Evolutionary conservation across 2,329 filamentous ascomycete genomes (phyloP).

Genomic region (Exophiala sp.): DNA sequence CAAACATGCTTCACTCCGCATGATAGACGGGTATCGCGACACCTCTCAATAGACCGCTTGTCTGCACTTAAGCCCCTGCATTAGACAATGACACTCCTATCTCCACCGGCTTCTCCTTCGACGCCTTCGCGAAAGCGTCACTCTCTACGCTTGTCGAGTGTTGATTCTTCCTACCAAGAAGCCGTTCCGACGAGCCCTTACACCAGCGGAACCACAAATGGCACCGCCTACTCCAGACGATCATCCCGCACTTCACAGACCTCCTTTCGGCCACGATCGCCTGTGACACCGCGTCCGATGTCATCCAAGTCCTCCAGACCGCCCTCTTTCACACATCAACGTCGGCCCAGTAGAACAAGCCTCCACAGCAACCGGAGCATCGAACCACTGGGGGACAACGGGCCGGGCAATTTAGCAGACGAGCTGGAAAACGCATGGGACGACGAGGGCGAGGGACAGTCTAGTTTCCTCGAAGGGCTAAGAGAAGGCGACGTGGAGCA

Average conservation of each 20-base stretch:
- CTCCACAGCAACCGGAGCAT: conserved; percentile 32
- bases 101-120: conserved; percentile 23
- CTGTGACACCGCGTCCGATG: conserved; percentile 35
- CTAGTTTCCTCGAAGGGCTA: conserved; percentile 31
- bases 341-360: conserved; percentile 28
- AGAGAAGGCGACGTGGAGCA: conserved; percentile 32
- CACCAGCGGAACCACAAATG: conserved; percentile 24
- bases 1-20: background rate
- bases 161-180: conserved; percentile 16
- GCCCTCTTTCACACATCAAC: conserved; percentile 21
- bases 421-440: conserved; percentile 57
- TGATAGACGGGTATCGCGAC: background rate
- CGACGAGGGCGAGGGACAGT: conserved; percentile 46
- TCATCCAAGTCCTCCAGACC: conserved; percentile 33
- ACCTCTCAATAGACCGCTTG: background rate
- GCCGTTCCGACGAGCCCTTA: conserved; percentile 19
- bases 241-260: conserved; percentile 28
- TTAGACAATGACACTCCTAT: conserved; percentile 20
- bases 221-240: conserved; percentile 23
- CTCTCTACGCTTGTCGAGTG: conserved; percentile 23
- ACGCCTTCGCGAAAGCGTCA: conserved; percentile 24
- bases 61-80: background rate
- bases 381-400: conserved; percentile 35
- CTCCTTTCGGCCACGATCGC: conserved; percentile 32
- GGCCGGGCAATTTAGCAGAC: conserved; percentile 57